Percentiles rank a stretch among this genome's conserved stretches.
These are phyloP conservation scores for Fomitopsis betulina DNA, from an alignment of 1,284 basidiomycete genomes.

Conservation along the genomic window DNA sequence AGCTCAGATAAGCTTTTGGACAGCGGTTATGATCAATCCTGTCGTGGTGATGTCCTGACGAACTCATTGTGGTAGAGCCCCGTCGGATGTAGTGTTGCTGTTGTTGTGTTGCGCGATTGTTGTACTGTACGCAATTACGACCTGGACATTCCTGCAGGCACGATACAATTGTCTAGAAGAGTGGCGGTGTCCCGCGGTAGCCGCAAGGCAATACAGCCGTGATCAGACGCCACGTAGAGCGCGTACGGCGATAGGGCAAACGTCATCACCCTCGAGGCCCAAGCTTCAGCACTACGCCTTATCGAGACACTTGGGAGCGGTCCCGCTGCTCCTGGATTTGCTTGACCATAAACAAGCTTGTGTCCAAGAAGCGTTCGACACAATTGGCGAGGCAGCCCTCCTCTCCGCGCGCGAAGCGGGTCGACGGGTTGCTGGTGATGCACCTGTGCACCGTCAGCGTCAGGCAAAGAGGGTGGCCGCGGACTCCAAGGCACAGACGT, in stretches of 20 bases:
- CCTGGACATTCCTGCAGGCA: neutral
- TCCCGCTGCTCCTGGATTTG: conserved; percentile 66
- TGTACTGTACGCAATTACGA: neutral
- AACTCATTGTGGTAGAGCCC: neutral
- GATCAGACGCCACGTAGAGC: neutral
- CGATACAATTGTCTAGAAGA: neutral
- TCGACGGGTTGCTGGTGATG: conserved; percentile 80
- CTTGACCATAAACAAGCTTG: conserved; percentile 83
- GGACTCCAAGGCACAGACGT: neutral
- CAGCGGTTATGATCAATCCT: neutral
- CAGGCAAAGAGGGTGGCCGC: conserved; percentile 5
- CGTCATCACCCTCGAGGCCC: neutral
- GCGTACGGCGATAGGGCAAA: neutral
- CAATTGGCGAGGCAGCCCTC: conserved; percentile 87
- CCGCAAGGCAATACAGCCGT: neutral
- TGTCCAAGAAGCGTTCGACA: conserved; percentile 92
- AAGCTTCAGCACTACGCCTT: conserved; percentile 17
- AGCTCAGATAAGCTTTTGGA: conserved; percentile 8
- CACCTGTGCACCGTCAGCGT: conserved; percentile 50
- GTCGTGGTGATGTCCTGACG: neutral
- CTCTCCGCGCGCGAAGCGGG: conserved; percentile 82
- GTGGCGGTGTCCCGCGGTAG: neutral
- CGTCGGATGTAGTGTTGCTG: neutral
- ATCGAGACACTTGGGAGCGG: conserved; percentile 15
- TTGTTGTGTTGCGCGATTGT: neutral